These are phyloP conservation scores for Helicostylum pulchrum DNA, from an alignment of 192 early-diverging fungal species.

Conservation along the genomic window DNA sequence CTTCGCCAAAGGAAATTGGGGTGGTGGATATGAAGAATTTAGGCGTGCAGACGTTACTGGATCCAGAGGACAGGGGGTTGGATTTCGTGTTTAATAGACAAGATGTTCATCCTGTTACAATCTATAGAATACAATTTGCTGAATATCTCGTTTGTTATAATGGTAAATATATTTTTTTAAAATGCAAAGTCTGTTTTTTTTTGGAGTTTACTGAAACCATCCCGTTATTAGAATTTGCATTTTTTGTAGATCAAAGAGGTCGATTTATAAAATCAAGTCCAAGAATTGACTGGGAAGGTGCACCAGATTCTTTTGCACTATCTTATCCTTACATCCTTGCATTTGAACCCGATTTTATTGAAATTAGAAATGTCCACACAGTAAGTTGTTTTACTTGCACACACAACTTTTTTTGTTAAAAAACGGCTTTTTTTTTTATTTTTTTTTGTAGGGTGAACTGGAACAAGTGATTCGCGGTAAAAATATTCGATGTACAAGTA, in stretches of 20 bases:
- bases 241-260: constrained; percentile 88
- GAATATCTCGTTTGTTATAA: constrained; percentile 94
- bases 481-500: constrained; percentile 60
- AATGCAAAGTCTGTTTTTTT: neutral
- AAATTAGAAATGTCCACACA: constrained; percentile 82
- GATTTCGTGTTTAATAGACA: constrained; percentile 80
- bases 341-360: constrained; percentile 88
- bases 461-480: constrained; percentile 53
- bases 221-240: constrained; percentile 71
- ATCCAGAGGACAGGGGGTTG: constrained; percentile 76
- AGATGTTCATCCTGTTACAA: constrained; percentile 72
- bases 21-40: constrained; percentile 85
- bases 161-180: constrained; percentile 41
- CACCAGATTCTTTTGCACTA: constrained; percentile 78
- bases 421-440: neutral
- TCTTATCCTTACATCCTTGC: constrained; percentile 85
- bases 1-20: constrained; percentile 89
- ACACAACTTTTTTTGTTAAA: constrained; percentile 41
- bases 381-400: constrained; percentile 43
- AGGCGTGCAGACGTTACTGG: constrained; percentile 78
- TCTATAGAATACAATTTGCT: constrained; percentile 75
- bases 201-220: no score
- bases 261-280: constrained; percentile 65
- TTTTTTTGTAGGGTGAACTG: constrained; percentile 41
- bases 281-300: constrained; percentile 85